These are phyloP conservation scores for Tetracentron sinense DNA, from an alignment of 164 flowering plant species.

Conservation along the genomic window DNA sequence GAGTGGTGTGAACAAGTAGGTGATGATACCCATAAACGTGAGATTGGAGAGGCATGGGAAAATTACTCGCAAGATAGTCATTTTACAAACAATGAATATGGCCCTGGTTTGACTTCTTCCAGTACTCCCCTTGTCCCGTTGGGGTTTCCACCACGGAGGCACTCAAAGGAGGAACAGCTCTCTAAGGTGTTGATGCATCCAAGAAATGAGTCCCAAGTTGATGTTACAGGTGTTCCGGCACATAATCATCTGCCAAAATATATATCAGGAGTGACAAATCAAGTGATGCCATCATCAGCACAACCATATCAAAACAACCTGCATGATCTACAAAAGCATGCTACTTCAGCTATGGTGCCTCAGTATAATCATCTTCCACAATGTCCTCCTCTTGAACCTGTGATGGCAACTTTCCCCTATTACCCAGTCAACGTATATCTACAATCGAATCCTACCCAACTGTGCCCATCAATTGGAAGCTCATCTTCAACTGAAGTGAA, in stretches of 20 bases:
- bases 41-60: constrained; percentile 39
- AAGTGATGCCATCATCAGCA: constrained; percentile 49
- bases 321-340: constrained; percentile 47
- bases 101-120: constrained; percentile 43
- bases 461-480: constrained; percentile 49
- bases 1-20: constrained; percentile 17
- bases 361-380: constrained; percentile 61
- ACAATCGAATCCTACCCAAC: constrained; percentile 57
- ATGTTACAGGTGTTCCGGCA: constrained; percentile 33
- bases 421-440: constrained; percentile 50
- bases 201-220: constrained; percentile 37
- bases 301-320: constrained; percentile 49
- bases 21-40: constrained; percentile 24
- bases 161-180: constrained; percentile 34
- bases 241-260: constrained; percentile 57
- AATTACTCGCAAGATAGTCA: constrained; percentile 35
- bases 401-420: constrained; percentile 64
- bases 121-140: constrained; percentile 34
- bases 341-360: constrained; percentile 40
- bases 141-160: constrained; percentile 34
- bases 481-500: constrained; percentile 49
- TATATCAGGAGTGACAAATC: constrained; percentile 65
- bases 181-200: constrained; percentile 29
- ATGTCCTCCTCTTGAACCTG: constrained; percentile 46
- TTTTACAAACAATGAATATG: constrained; percentile 34